Percentiles rank a stretch among this genome's conserved stretches.
phyloP scores from a whole-genome alignment of 2,329 filamentous ascomycete genomes.

The Triangularia setosa region DNA sequence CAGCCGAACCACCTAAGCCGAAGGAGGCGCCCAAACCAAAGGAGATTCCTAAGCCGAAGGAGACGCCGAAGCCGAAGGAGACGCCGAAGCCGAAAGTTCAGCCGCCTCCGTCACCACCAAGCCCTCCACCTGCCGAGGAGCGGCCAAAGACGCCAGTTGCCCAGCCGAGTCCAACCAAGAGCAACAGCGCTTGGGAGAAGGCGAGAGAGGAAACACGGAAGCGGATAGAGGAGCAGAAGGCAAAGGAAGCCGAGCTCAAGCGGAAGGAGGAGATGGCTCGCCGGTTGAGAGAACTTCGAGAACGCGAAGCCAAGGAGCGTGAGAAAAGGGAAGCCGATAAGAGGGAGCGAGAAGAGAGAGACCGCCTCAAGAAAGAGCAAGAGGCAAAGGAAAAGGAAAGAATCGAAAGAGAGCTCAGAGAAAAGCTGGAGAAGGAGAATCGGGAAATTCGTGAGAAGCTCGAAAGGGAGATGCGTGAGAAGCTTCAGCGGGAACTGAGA shows the following conservation, averaged over 20 bases:
- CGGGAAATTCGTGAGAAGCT: background rate
- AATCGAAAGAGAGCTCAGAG: constrained; percentile 30
- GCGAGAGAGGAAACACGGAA: constrained; percentile 63
- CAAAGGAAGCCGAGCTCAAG: constrained; percentile 53
- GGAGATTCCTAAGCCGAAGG: background rate
- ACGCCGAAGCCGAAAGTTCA: constrained; percentile 18
- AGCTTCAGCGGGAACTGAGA: constrained; percentile 40
- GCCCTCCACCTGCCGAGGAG: constrained; percentile 21
- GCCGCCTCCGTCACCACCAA: constrained; percentile 21
- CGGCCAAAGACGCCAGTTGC: constrained; percentile 22
- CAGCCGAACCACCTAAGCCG: background rate
- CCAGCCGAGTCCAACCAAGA: constrained; percentile 26
- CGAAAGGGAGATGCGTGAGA: constrained; percentile 40
- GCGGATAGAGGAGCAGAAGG: constrained; percentile 61
- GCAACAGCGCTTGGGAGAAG: constrained; percentile 58
- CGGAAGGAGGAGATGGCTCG: constrained; percentile 51
- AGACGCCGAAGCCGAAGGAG: background rate
- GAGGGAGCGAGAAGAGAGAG: constrained; percentile 31
- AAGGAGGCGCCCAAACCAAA: background rate
- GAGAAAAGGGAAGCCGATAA: constrained; percentile 39
- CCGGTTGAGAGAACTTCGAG: constrained; percentile 37
- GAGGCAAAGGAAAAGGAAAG: constrained; percentile 32
- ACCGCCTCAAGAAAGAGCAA: constrained; percentile 33
- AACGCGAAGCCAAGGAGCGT: constrained; percentile 39
- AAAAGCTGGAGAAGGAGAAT: constrained; percentile 27